Percentiles rank a stretch among this genome's conserved stretches.
phyloP scores from a whole-genome alignment of 2,329 filamentous ascomycete genomes.

The Cordyceps militaris region DNA sequence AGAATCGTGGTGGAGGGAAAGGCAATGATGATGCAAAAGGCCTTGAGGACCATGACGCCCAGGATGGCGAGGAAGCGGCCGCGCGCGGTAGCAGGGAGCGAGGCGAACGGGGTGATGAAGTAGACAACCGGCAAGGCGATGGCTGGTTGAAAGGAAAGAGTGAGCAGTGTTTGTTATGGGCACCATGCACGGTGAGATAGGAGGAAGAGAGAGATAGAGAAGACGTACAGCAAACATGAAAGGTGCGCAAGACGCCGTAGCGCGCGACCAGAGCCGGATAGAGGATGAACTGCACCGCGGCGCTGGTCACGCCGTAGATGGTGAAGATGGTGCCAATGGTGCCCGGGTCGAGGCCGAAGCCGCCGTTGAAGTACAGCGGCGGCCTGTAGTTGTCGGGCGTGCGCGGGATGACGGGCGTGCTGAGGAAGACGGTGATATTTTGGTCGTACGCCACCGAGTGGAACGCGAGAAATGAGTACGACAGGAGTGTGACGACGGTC shows the following conservation, averaged over 20 bases:
- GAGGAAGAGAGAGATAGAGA: neutral
- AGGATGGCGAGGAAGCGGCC: slow-evolving; percentile 58
- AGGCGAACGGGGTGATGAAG: slow-evolving; percentile 73
- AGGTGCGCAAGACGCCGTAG: slow-evolving; percentile 68
- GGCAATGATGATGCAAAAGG: slow-evolving; percentile 69
- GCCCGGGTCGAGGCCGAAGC: slow-evolving; percentile 66
- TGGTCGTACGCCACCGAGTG: slow-evolving; percentile 84
- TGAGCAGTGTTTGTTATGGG: neutral
- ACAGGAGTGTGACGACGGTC: slow-evolving; percentile 64
- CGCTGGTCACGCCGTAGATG: slow-evolving; percentile 70
- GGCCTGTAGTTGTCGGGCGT: slow-evolving; percentile 53
- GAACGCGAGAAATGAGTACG: slow-evolving; percentile 74
- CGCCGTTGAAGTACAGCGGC: slow-evolving; percentile 76
- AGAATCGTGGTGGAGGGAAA: slow-evolving; percentile 89
- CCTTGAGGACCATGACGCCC: slow-evolving; percentile 64
- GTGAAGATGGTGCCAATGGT: slow-evolving; percentile 83
- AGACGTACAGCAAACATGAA: slow-evolving; percentile 51
- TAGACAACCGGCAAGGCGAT: slow-evolving; percentile 68
- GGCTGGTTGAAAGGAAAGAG: slow-evolving; percentile 34
- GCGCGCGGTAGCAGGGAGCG: slow-evolving; percentile 45
- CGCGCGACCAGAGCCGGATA: slow-evolving; percentile 70
- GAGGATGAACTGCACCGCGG: slow-evolving; percentile 76
- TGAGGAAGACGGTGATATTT: slow-evolving; percentile 79
- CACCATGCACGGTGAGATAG: neutral
- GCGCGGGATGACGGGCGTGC: slow-evolving; percentile 57